These are phyloP conservation scores for Leucosporidium scottii DNA, from an alignment of 768 basidiomycete species.

Conservation along the genomic window DNA sequence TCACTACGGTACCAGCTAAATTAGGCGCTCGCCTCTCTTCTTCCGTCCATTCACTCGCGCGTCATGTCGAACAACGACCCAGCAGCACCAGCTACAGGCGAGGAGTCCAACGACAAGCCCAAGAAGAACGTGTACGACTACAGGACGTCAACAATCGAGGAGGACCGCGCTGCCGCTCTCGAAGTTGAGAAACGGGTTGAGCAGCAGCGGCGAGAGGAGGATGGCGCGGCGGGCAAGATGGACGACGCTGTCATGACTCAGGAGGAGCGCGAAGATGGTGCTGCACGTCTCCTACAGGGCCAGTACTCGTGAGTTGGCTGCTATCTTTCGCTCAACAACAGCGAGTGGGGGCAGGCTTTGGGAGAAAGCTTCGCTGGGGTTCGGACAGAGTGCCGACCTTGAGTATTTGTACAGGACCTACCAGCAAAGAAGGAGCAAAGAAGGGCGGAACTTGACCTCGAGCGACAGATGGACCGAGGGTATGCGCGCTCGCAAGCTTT, in stretches of 20 bases:
- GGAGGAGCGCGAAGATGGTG: not conserved
- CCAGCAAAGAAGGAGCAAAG: not conserved
- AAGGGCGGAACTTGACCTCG: constrained; percentile 13
- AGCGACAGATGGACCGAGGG: constrained; percentile 22
- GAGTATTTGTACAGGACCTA: not conserved
- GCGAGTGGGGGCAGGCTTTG: too few species aligned
- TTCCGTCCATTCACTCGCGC: too few species aligned
- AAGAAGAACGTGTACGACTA: constrained; percentile 22
- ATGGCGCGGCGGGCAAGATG: not conserved
- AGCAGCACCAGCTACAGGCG: not conserved
- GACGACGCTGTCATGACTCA: not conserved
- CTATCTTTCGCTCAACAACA: not conserved
- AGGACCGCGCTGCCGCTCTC: constrained; percentile 9
- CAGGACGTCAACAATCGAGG: not conserved
- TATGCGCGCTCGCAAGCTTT: constrained; percentile 1
- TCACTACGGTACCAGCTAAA: too few species aligned
- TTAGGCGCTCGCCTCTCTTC: too few species aligned
- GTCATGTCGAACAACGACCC: not conserved
- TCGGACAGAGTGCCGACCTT: not conserved
- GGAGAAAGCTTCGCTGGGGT: not conserved
- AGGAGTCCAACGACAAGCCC: not conserved
- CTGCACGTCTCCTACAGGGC: constrained; percentile 11
- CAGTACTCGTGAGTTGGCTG: constrained; percentile 13
- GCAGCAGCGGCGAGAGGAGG: not conserved
- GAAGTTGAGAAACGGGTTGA: constrained; percentile 16